Percentiles rank a stretch among this genome's conserved stretches.
Evolutionary conservation across 805 yeast genomes (phyloP).

Genomic region (Metschnikowia borealis): DNA sequence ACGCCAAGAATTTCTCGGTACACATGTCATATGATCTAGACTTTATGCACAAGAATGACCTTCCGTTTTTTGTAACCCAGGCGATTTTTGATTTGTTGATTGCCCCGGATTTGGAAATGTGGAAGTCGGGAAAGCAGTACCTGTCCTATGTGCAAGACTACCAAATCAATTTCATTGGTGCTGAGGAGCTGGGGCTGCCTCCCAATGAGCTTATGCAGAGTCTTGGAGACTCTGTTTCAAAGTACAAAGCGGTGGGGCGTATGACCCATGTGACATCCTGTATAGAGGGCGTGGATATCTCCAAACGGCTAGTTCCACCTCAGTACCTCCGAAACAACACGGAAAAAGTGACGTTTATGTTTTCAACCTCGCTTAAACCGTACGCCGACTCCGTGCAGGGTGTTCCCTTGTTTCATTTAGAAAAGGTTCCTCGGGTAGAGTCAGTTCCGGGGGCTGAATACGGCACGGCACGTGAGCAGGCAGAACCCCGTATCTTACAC

Average conservation of each 20-base stretch:
- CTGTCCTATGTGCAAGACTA: slow-evolving; percentile 1
- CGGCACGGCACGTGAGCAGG: slow-evolving; percentile 14
- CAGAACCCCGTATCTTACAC: background rate
- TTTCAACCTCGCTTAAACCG: slow-evolving; percentile 15
- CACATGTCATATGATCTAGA: slow-evolving; percentile 33
- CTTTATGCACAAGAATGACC: slow-evolving; percentile 50
- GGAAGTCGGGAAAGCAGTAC: background rate
- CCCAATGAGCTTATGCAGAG: slow-evolving; percentile 4
- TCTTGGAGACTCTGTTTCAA: slow-evolving; percentile 1
- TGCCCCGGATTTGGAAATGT: slow-evolving; percentile 21
- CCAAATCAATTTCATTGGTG: slow-evolving; percentile 14
- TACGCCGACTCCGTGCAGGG: slow-evolving; percentile 14
- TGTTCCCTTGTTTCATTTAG: slow-evolving; percentile 13
- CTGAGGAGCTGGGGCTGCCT: slow-evolving; percentile 15
- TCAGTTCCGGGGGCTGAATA: slow-evolving; percentile 7
- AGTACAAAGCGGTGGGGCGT: slow-evolving; percentile 4
- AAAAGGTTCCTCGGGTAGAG: background rate
- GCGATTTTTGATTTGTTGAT: slow-evolving; percentile 30
- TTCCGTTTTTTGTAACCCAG: slow-evolving; percentile 61
- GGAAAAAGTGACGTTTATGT: slow-evolving; percentile 11
- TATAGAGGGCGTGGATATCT: slow-evolving; percentile 13
- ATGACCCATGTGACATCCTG: slow-evolving; percentile 4
- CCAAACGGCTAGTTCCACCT: slow-evolving; percentile 9
- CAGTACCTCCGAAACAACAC: slow-evolving; percentile 9
- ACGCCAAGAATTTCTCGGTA: slow-evolving; percentile 38